Conservation (phyloP, 2,329 filamentous ascomycete species). For the Colletotrichum sp. region DNA sequence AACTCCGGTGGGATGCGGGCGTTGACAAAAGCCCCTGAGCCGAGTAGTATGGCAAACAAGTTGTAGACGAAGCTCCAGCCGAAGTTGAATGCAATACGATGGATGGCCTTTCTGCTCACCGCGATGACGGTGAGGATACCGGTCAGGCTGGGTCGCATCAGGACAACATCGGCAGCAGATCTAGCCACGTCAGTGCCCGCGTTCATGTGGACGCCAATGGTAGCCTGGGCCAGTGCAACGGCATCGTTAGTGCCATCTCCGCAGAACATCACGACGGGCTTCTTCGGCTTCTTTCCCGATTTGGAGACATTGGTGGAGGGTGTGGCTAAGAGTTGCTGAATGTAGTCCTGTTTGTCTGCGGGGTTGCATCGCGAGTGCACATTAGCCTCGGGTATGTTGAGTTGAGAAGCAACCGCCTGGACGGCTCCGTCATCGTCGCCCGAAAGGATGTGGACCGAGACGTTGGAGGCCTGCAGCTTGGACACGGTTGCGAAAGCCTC, state of each 20-base stretch:
- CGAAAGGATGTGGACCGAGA: constrained; percentile 54
- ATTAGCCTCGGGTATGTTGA: constrained; percentile 43
- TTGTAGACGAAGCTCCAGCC: constrained; percentile 76
- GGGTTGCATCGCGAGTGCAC: constrained; percentile 49
- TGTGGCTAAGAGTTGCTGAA: constrained; percentile 39
- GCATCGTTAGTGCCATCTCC: constrained; percentile 86
- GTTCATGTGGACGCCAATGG: constrained; percentile 74
- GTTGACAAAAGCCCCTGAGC: constrained; percentile 66
- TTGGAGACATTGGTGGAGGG: not conserved
- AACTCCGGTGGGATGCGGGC: constrained; percentile 61
- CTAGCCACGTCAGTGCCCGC: constrained; percentile 68
- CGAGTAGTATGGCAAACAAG: constrained; percentile 69
- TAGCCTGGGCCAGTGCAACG: constrained; percentile 72
- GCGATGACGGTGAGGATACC: constrained; percentile 65
- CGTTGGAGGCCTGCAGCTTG: constrained; percentile 38
- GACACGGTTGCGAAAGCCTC: constrained; percentile 43
- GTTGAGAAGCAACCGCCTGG: constrained; percentile 37
- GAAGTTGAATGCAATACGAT: constrained; percentile 71
- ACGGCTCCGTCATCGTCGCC: constrained; percentile 61
- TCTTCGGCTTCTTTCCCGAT: constrained; percentile 11
- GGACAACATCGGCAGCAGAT: constrained; percentile 71
- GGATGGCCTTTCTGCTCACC: constrained; percentile 48
- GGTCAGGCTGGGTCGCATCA: constrained; percentile 61
- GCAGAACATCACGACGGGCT: constrained; percentile 66
- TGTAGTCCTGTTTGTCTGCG: constrained; percentile 50